A percentile compares a stretch with the other conserved stretches of the same genome.
Conservation (phyloP, 179 eudicot genomes). For the Spergularia azorica region DNA sequence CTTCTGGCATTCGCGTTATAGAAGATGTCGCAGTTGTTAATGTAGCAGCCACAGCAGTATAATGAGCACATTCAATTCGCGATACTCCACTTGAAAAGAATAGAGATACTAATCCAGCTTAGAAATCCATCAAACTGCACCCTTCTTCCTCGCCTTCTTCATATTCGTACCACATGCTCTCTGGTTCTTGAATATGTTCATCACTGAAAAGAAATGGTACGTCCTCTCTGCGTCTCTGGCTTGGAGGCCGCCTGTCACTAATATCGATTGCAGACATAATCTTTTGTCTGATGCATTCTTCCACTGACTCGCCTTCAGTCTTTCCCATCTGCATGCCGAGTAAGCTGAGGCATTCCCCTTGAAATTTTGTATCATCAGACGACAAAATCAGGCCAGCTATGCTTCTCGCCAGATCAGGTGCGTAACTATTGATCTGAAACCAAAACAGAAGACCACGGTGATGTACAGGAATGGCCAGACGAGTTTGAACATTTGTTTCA, state of each 20-base stretch:
- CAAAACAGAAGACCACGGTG: constrained; percentile 14
- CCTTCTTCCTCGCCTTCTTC: constrained; percentile 56
- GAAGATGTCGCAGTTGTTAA: no score
- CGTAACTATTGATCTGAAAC: constrained; percentile 68
- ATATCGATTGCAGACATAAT: constrained; percentile 53
- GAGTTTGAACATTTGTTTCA: not conserved
- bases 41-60: no score
- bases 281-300: constrained; percentile 60
- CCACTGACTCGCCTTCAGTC: constrained; percentile 39
- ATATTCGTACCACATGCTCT: constrained; percentile 42
- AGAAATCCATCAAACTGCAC: constrained; percentile 41
- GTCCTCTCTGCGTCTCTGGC: constrained; percentile 39
- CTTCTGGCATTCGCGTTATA: no score
- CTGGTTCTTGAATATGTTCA: constrained; percentile 37
- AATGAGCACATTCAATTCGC: not conserved
- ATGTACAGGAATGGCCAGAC: not conserved
- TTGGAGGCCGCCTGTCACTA: constrained; percentile 52
- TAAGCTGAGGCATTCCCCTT: constrained; percentile 69
- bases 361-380: constrained; percentile 64
- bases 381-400: constrained; percentile 70
- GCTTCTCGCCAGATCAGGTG: constrained; percentile 94
- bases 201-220: constrained; percentile 61
- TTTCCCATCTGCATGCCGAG: constrained; percentile 58
- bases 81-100: not conserved
- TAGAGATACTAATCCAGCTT: not conserved